Percentiles rank a stretch among this genome's conserved stretches.
Evolutionary conservation across 116 monocot species (phyloP).

Genomic region (Posidonia oceanica): DNA sequence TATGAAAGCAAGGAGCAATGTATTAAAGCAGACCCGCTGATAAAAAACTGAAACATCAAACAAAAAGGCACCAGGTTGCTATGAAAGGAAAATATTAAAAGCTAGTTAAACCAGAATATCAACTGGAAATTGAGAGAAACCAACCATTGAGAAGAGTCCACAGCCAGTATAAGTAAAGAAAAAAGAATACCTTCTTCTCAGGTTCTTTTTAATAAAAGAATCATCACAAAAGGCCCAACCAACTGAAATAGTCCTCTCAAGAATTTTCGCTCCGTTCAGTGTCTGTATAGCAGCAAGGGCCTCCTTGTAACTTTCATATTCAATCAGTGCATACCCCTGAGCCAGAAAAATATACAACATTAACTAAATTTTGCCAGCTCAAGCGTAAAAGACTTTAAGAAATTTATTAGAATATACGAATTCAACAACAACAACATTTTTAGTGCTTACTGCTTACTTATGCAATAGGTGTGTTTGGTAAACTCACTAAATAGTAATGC

Average conservation of each 20-base stretch:
- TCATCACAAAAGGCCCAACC: slow-evolving; percentile 94
- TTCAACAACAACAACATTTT: neutral
- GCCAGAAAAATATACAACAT: neutral
- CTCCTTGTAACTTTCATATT: slow-evolving; percentile 72
- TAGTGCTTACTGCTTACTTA: no score
- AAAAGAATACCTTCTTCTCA: slow-evolving; percentile 38
- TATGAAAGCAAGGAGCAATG: neutral
- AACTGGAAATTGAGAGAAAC: neutral
- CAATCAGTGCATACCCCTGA: slow-evolving; percentile 84
- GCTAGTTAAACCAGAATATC: neutral
- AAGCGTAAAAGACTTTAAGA: neutral
- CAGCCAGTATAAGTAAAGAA: neutral
- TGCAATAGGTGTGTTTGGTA: no score
- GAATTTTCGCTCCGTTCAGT: slow-evolving; percentile 63
- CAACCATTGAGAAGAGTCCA: neutral
- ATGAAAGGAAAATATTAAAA: no score
- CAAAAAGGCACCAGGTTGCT: no score
- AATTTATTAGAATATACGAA: neutral
- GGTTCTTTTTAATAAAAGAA: slow-evolving; percentile 46
- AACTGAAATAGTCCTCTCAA: slow-evolving; percentile 40
- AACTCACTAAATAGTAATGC: no score
- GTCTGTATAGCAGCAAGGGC: slow-evolving; percentile 56
- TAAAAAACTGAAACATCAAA: no score
- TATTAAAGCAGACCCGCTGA: no score
- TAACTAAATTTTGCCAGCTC: neutral